Conservation (phyloP, 2,329 filamentous ascomycete species). For the Cercospora brassicicola region DNA sequence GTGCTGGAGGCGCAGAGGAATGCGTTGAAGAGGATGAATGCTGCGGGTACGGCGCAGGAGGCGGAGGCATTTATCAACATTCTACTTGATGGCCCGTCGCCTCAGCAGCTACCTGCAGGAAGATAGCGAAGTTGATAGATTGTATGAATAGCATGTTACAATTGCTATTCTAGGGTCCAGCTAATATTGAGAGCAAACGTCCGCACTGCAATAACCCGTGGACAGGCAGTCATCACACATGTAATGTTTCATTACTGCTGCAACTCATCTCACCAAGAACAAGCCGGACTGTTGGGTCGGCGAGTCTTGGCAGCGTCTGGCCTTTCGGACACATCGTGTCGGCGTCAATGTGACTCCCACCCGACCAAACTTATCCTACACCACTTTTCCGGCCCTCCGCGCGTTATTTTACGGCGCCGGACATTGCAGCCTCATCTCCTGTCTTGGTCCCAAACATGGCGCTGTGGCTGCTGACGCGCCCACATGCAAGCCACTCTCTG, state of each 20-base stretch:
- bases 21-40: constrained; percentile 65
- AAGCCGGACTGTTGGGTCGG: background rate
- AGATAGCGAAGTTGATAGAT: background rate
- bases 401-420: background rate
- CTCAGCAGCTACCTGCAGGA: background rate
- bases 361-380: background rate
- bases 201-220: too few species aligned
- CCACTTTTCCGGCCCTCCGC: background rate
- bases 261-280: background rate
- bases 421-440: background rate
- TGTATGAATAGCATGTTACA: background rate
- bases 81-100: background rate
- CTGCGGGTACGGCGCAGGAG: constrained; percentile 60
- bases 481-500: background rate
- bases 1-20: constrained; percentile 70
- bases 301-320: background rate
- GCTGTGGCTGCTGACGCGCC: background rate
- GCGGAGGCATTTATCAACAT: constrained; percentile 60
- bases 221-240: background rate
- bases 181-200: background rate
- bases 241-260: background rate
- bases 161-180: background rate
- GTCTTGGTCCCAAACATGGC: background rate
- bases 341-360: background rate
- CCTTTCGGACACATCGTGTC: background rate